Evolutionary conservation across 495 filamentous ascomycete genomes (phyloP).

Genomic region (Penicillium cataractarum): DNA sequence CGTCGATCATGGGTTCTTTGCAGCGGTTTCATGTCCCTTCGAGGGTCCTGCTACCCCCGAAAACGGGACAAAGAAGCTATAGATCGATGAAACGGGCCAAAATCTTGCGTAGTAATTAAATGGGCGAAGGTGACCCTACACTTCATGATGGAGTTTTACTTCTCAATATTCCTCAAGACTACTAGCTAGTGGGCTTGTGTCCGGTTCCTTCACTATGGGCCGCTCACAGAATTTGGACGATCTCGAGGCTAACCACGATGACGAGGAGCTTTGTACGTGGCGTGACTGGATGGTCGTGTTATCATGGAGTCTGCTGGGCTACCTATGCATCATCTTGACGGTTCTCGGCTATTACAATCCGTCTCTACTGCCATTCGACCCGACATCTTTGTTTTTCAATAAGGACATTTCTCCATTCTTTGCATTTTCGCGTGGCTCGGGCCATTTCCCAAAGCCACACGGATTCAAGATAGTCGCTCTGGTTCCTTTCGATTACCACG

Average conservation of each 20-base stretch:
- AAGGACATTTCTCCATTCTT: constrained; percentile 33
- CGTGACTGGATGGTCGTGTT: constrained; percentile 29
- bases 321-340: constrained; percentile 29
- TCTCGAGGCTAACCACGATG: constrained; percentile 24
- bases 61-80: constrained; percentile 21
- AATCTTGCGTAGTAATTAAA: constrained; percentile 20
- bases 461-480: constrained; percentile 52
- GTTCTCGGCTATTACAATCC: constrained; percentile 29
- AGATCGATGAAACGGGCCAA: constrained; percentile 5
- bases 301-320: constrained; percentile 32
- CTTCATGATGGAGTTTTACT: neutral
- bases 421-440: constrained; percentile 35
- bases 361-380: constrained; percentile 26
- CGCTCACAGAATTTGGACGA: constrained; percentile 16
- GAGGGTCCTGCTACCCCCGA: constrained; percentile 11
- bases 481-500: constrained; percentile 52
- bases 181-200: constrained; percentile 12
- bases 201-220: constrained; percentile 29
- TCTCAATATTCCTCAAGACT: neutral
- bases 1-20: constrained; percentile 19
- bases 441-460: constrained; percentile 44
- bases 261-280: constrained; percentile 18
- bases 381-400: constrained; percentile 29
- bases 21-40: neutral
- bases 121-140: neutral